These are phyloP conservation scores for Pholiota adiposa DNA, from an alignment of 1,284 basidiomycete genomes.

Conservation along the genomic window DNA sequence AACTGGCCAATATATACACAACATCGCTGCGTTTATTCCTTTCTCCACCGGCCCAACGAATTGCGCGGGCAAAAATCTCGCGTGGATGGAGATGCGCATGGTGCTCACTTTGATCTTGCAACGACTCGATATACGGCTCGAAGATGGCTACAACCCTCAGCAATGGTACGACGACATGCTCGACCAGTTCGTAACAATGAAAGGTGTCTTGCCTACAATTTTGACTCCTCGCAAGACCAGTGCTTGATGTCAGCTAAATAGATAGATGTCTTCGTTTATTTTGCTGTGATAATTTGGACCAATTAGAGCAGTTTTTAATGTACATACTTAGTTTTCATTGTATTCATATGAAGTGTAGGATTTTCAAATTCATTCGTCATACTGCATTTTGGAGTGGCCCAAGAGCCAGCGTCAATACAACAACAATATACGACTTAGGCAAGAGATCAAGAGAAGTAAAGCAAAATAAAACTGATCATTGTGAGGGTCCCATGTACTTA, in stretches of 20 bases:
- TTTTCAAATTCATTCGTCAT: not conserved
- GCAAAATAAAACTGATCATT: not conserved
- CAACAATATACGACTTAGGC: conserved; percentile 7
- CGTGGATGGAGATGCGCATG: conserved; percentile 43
- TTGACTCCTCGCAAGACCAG: conserved; percentile 29
- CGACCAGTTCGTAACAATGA: conserved; percentile 39
- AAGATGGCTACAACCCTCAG: conserved; percentile 30
- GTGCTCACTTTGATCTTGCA: conserved; percentile 36
- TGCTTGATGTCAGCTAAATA: too few species aligned
- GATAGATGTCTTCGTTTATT: not conserved
- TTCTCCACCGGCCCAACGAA: conserved; percentile 42
- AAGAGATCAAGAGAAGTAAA: conserved; percentile 4
- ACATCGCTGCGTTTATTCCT: conserved; percentile 39
- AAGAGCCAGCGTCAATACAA: conserved; percentile 1
- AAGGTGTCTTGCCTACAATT: conserved; percentile 32
- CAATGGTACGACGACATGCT: conserved; percentile 34
- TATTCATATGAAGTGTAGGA: not conserved
- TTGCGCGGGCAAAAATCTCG: conserved; percentile 45
- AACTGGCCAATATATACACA: conserved; percentile 28
- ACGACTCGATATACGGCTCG: conserved; percentile 36
- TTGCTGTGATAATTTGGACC: not conserved
- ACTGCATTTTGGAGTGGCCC: not conserved
- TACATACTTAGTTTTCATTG: not conserved
- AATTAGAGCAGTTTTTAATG: not conserved
- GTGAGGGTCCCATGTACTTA: not conserved